These are phyloP conservation scores for Skeletonema potamos DNA, from an alignment of 108 stramenopile species.

Conservation along the genomic window DNA sequence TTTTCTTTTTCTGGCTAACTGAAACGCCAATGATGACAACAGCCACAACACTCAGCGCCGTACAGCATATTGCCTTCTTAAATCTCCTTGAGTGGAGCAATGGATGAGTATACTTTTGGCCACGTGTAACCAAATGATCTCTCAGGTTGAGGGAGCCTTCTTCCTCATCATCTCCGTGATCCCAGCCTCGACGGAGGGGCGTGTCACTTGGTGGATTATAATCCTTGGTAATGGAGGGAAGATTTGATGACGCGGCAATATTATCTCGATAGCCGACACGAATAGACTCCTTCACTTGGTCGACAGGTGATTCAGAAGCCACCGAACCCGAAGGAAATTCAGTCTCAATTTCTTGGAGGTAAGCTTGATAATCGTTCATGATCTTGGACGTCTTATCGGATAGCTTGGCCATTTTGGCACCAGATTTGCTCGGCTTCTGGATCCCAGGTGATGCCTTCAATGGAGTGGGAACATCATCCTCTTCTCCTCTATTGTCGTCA, in stretches of 20 bases:
- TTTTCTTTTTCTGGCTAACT: not conserved
- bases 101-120: not conserved
- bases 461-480: not conserved
- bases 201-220: not conserved
- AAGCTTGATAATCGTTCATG: conserved; percentile 11
- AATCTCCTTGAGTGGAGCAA: not conserved
- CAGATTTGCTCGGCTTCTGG: not conserved
- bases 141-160: not conserved
- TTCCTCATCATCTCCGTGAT: not conserved
- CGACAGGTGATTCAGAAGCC: not conserved
- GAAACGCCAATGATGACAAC: not conserved
- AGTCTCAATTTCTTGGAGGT: conserved; percentile 3
- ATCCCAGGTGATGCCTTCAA: not conserved
- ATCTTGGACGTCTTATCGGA: conserved; percentile 10
- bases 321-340: not conserved
- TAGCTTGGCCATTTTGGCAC: conserved; percentile 3
- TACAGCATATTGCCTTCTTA: not conserved
- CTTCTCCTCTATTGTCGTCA: not conserved
- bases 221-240: not conserved
- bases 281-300: not conserved
- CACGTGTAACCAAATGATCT: not conserved
- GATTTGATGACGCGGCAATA: not conserved
- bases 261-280: not conserved
- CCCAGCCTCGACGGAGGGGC: not conserved
- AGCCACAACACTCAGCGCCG: not conserved